These are phyloP conservation scores for Apostasia ramifera DNA, from an alignment of 106 monocot genomes.

Conservation along the genomic window DNA sequence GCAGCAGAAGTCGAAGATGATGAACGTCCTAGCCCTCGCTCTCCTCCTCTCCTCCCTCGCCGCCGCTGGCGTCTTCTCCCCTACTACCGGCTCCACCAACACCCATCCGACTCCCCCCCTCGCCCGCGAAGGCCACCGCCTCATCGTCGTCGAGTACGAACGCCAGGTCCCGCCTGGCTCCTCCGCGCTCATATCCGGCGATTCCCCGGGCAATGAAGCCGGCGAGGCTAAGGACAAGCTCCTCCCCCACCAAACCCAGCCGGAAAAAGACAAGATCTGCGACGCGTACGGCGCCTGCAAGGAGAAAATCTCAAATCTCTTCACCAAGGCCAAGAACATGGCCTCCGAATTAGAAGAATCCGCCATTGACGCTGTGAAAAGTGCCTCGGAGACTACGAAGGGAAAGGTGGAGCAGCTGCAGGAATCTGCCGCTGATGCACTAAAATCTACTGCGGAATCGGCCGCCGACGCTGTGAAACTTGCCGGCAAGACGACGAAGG, in stretches of 20 bases:
- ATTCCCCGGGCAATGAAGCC: not conserved
- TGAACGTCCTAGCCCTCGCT: conserved; percentile 50
- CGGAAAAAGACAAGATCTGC: conserved; percentile 34
- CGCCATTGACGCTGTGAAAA: conserved; percentile 3
- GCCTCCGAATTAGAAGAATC: not conserved
- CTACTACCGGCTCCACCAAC: conserved; percentile 14
- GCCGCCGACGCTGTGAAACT: not conserved
- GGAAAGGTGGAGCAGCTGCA: conserved; percentile 3
- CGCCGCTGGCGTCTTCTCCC: conserved; percentile 59
- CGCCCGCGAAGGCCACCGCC: conserved; percentile 61
- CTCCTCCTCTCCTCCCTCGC: conserved; percentile 50
- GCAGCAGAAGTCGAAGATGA: conserved; percentile 24
- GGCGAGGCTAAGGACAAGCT: not conserved
- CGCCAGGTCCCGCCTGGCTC: conserved; percentile 15
- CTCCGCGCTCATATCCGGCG: not conserved
- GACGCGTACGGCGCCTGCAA: conserved; percentile 40
- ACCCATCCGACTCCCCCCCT: conserved; percentile 3
- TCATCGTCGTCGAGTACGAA: conserved; percentile 80
- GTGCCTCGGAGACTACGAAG: not conserved
- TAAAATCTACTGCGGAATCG: not conserved
- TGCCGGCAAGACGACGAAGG: not conserved
- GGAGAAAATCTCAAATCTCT: conserved; percentile 23
- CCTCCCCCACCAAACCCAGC: conserved; percentile 7
- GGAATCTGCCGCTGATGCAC: conserved; percentile 4
- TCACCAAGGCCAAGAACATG: conserved; percentile 3